phyloP scores from a whole-genome alignment of 1,284 basidiomycete species.

The Naganishia sp. region DNA sequence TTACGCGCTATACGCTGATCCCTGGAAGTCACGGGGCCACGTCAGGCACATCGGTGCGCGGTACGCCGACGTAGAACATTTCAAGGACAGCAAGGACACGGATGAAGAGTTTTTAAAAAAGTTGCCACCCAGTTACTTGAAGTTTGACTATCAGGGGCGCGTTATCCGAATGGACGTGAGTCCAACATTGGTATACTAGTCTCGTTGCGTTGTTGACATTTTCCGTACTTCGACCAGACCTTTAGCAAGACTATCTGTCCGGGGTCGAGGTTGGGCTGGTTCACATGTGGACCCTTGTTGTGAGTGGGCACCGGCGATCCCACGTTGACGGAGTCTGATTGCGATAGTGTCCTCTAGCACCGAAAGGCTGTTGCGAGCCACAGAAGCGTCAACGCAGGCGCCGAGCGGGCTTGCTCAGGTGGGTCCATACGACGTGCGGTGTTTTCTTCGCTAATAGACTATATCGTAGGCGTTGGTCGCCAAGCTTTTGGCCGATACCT shows the following conservation, averaged over 20 bases:
- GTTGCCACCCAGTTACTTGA: conserved; percentile 69
- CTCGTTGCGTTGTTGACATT: too few species aligned
- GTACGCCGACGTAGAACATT: conserved; percentile 45
- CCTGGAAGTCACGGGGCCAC: conserved; percentile 34
- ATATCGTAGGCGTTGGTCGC: conserved; percentile 59
- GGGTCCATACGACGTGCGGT: background rate
- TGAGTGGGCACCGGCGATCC: conserved; percentile 56
- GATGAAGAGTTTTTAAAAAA: conserved; percentile 43
- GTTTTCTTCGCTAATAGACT: conserved; percentile 4
- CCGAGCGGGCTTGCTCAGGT: conserved; percentile 70
- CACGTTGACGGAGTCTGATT: background rate
- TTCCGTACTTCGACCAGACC: conserved; percentile 44
- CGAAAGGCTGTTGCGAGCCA: conserved; percentile 72
- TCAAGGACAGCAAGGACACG: conserved; percentile 43
- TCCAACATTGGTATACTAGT: conserved; percentile 6
- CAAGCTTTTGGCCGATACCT: conserved; percentile 63
- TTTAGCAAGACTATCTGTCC: conserved; percentile 82
- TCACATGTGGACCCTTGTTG: conserved; percentile 59
- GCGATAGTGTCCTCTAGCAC: conserved; percentile 46
- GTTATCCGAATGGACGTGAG: conserved; percentile 55
- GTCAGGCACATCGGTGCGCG: conserved; percentile 37
- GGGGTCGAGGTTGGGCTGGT: conserved; percentile 75
- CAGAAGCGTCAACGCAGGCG: conserved; percentile 69
- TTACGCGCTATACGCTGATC: conserved; percentile 65
- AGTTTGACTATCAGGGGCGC: conserved; percentile 54